phyloP scores from a whole-genome alignment of 75 land plant genomes.

The Azolla pinnata region DNA sequence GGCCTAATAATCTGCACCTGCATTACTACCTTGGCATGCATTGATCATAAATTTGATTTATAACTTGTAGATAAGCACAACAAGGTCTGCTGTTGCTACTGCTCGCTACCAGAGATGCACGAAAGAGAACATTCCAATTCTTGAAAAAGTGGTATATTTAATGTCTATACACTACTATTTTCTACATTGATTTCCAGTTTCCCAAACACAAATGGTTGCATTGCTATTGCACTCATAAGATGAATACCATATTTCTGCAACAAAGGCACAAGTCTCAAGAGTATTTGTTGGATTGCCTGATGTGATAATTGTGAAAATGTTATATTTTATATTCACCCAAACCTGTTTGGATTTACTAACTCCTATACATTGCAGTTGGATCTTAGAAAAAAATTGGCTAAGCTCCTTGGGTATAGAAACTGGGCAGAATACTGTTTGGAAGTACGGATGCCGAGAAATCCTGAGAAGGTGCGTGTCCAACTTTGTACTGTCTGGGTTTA shows the following conservation, averaged over 20 bases:
- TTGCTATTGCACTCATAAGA: too few relatives aligned
- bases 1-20: too few relatives aligned
- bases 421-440: slow-evolving; percentile 74
- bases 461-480: slow-evolving; percentile 43
- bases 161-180: too few relatives aligned
- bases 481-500: background rate
- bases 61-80: slow-evolving; percentile 69
- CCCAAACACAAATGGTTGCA: too few relatives aligned
- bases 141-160: slow-evolving; percentile 87
- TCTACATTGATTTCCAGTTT: too few relatives aligned
- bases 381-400: slow-evolving; percentile 66
- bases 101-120: slow-evolving; percentile 81
- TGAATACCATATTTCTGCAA: too few relatives aligned
- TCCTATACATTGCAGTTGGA: slow-evolving; percentile 46
- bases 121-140: slow-evolving; percentile 52
- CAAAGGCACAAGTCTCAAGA: too few relatives aligned
- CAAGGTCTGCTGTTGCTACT: slow-evolving; percentile 63
- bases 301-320: too few relatives aligned
- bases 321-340: background rate
- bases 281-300: too few relatives aligned
- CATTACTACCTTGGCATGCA: too few relatives aligned
- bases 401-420: slow-evolving; percentile 61
- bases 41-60: too few relatives aligned
- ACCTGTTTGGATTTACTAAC: too few relatives aligned
- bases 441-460: slow-evolving; percentile 65